Evolutionary conservation across 2,329 filamentous ascomycete species (phyloP), one percentile per base, ranked within the genome.

Genomic region (Pyrenophora tritici-repentis): DNA sequence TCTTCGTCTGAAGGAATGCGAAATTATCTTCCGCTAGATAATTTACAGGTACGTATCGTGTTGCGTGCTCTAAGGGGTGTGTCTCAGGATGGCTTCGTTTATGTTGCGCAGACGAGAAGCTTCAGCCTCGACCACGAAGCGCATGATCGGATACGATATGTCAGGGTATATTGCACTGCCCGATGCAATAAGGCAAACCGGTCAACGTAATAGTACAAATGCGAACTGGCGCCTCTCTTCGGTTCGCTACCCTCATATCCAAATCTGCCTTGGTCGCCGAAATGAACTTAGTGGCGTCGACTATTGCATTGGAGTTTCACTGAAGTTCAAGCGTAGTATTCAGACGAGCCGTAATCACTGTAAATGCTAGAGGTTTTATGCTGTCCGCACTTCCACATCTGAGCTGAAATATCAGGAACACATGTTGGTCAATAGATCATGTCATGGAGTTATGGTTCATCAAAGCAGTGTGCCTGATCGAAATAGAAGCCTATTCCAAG

Each of bases 51-150:
- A 14, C 29, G 36, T 47, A 33, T 42, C n/a, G 42, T 13, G 18
- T 40, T 31, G 44, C 36, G 20, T 54, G 34, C 31, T 37, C 45
- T 38, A 26, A 29, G 42, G 35, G 38, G 32, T 16, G 47, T 41
- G n/a, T 44, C 40, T 32, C 34, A 51, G 43, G 48, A 24, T 31
- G 17, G 41, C 53, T 45, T 52, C 13, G 12, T 52, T 58, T 43
- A 62, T 63, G 57, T 61, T 26, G 37, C 29, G 33, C 20, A 24
- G 22, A 42, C 5, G 40, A 44, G 33, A 57, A 31, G n/a, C 42
- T 43, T 55, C 56, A 68, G 61, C 62, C 61, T 50, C 63, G 57
- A 57, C 54, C 6, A 31, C n/a, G 13, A n/a, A 37, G 18, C 17
- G 31, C 29, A 38, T 9, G 24, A 17, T 38, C 20, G 29, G 46